Percentiles rank a stretch among this genome's conserved stretches.
phyloP scores from a whole-genome alignment of 73 alveolate genomes.

The Tetrahymena malaccensis region DNA sequence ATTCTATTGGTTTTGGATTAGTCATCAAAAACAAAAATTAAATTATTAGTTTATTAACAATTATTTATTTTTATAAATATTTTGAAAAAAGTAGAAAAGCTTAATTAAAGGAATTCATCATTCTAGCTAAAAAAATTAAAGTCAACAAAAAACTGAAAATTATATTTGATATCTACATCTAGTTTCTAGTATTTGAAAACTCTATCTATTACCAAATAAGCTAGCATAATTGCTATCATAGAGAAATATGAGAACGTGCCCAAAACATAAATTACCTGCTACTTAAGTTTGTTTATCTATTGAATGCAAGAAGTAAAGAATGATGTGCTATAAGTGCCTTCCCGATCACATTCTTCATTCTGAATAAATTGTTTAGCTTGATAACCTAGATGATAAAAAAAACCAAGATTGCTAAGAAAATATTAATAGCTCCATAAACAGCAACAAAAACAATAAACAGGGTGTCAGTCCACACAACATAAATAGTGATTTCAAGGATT shows the following conservation, averaged over 20 bases:
- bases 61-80: no score
- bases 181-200: neutral
- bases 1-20: no score
- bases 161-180: neutral
- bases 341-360: neutral
- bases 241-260: neutral
- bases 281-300: neutral
- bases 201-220: no score
- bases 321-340: neutral
- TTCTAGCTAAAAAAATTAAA: neutral
- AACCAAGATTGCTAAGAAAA: neutral
- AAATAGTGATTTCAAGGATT: neutral
- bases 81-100: neutral
- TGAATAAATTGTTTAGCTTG: neutral
- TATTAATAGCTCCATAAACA: neutral
- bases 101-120: neutral
- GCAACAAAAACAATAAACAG: neutral
- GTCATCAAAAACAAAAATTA: no score
- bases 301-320: neutral
- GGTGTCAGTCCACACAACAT: neutral
- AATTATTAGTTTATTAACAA: neutral
- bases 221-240: neutral
- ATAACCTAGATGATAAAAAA: neutral
- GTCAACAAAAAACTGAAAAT: neutral
- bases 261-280: neutral